Evolutionary conservation across 805 yeast genomes (phyloP), one percentile per base, ranked within the genome.

Genomic region (Lipomyces sp.): DNA sequence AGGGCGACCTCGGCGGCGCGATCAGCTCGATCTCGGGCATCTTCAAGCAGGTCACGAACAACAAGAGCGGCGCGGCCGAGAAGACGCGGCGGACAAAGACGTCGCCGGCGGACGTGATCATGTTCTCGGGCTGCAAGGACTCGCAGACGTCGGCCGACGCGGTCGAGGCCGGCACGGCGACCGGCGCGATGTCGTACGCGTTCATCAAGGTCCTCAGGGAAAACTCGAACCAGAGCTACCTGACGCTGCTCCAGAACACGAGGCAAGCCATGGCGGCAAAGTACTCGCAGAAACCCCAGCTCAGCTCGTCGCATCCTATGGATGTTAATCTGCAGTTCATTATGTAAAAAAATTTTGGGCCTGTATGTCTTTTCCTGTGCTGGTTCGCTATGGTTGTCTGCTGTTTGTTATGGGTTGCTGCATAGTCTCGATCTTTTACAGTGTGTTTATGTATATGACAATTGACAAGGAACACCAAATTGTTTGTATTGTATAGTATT

Each of bases 101-200:
- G 58, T 78, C 88, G 0, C 78, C 88, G 0, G 90, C 91, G 1
- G 95, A 86, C 68, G 85, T 82, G 18, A 77, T 86, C 22, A 77
- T 80, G 68, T 70, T 86, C 47, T 81, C 88, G 2, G 95, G 95
- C 4, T 87, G 95, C 59, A 85, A 84, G 64, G 95, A 86, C 68
- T 75, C 78, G 45, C 95, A 86, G 68, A 86, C 95, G 0, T 78
- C 84, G 49, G 95, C 95, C 5, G 95, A 86, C 67, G 84, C 95
- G 0, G 72, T 71, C 19, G 87, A 83, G 63, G 81, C 79, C 34
- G 89, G 90, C 24, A 69, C 68, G 11, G 78, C 81, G 37, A 84
- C 93, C 0, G 95, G 95, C 50, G 95, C 95, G 3, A 83, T 86
- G 86, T 82, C 89, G 22, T 84, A 80, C 69, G 83, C 95, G 0